These are phyloP conservation scores for Keqinozyma sinolaborantium DNA, from an alignment of 1,139 yeast genomes.

Conservation along the genomic window DNA sequence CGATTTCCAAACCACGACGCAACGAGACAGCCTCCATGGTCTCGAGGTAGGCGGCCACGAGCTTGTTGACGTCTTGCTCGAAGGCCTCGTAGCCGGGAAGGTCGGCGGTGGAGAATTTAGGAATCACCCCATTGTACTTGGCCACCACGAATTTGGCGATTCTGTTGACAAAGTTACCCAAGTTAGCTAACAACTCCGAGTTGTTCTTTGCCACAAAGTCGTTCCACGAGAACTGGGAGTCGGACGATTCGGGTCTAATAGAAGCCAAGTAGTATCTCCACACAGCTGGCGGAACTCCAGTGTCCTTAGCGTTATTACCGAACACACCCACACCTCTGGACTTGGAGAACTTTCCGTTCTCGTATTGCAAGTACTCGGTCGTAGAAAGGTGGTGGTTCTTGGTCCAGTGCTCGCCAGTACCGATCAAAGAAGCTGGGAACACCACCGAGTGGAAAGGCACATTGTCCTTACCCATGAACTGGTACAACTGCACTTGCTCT, in stretches of 20 bases:
- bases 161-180: constrained; percentile 96
- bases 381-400: constrained; percentile 87
- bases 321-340: constrained; percentile 96
- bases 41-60: constrained; percentile 59
- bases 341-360: constrained; percentile 96
- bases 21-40: constrained; percentile 78
- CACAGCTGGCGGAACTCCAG: constrained; percentile 86
- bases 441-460: constrained; percentile 98
- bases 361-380: constrained; percentile 95
- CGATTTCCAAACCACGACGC: constrained; percentile 85
- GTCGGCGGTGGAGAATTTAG: constrained; percentile 48
- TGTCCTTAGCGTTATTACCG: constrained; percentile 94
- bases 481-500: constrained; percentile 78
- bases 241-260: constrained; percentile 92
- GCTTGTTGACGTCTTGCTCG: constrained; percentile 55
- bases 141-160: constrained; percentile 85
- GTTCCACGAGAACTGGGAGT: constrained; percentile 95
- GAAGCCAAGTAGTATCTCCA: constrained; percentile 96
- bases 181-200: constrained; percentile 87
- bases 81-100: constrained; percentile 50
- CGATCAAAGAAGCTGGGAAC: constrained; percentile 89
- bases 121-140: constrained; percentile 88
- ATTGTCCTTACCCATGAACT: constrained; percentile 99
- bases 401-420: constrained; percentile 88
- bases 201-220: constrained; percentile 94